A percentile compares a stretch with the other conserved stretches of the same genome.
These are phyloP conservation scores for Miamiensis avidus DNA, from an alignment of 169 alveolate species.

Conservation along the genomic window DNA sequence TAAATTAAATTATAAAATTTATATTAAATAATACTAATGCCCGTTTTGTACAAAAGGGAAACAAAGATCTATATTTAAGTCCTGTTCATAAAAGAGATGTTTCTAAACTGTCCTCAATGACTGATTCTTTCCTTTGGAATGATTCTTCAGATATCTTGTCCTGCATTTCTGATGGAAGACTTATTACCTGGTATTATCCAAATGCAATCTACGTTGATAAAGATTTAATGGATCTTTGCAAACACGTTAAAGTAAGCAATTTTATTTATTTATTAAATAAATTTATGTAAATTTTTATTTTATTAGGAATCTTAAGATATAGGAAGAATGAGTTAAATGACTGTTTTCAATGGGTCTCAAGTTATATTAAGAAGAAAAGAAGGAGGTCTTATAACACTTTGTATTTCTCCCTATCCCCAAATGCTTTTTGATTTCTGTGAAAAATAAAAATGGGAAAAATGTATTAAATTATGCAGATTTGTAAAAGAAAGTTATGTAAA, in stretches of 20 bases:
- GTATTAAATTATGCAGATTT: conserved; percentile 83
- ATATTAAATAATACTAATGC: no score
- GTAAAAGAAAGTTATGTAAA: conserved; percentile 71
- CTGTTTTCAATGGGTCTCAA: conserved; percentile 68
- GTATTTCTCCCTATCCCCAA: conserved; percentile 84
- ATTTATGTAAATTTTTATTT: neutral
- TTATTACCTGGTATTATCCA: conserved; percentile 85
- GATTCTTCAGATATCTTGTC: conserved; percentile 85
- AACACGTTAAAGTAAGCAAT: conserved; percentile 48
- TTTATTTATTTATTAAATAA: neutral
- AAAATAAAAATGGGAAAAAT: conserved; percentile 85
- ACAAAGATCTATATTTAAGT: conserved; percentile 79
- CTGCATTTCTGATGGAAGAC: conserved; percentile 82
- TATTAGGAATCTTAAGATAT: conserved; percentile 64
- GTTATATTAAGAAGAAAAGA: conserved; percentile 78
- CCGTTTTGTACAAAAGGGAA: conserved; percentile 1
- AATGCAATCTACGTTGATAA: conserved; percentile 82
- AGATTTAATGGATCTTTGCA: conserved; percentile 67
- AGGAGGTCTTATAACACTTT: conserved; percentile 74
- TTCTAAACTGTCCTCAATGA: conserved; percentile 77
- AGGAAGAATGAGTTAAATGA: conserved; percentile 74
- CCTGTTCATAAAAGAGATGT: conserved; percentile 80
- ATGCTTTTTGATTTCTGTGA: conserved; percentile 73
- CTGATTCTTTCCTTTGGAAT: conserved; percentile 85
- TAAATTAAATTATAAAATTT: neutral